These are phyloP conservation scores for Psilocybe subaeruginosa DNA, from an alignment of 768 basidiomycete species.

Conservation along the genomic window DNA sequence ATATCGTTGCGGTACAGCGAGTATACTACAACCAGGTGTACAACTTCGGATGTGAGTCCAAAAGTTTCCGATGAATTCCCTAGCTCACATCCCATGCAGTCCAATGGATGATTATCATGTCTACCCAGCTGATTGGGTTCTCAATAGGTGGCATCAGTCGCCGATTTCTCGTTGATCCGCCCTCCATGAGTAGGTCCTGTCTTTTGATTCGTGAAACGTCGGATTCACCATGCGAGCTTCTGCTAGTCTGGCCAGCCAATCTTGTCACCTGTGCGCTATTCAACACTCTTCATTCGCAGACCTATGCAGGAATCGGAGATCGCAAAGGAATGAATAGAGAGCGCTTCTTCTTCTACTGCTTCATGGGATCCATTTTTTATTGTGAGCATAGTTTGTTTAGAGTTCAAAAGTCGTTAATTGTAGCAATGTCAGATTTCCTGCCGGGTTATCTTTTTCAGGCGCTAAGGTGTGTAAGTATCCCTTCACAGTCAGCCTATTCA, in stretches of 20 bases:
- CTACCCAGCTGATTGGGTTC: constrained; percentile 70
- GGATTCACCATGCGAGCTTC: background rate
- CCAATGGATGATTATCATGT: constrained; percentile 71
- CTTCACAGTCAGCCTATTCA: constrained; percentile 17
- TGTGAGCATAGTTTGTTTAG: background rate
- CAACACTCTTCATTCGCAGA: constrained; percentile 72
- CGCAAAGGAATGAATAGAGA: constrained; percentile 64
- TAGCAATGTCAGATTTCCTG: constrained; percentile 22
- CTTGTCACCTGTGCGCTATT: constrained; percentile 71
- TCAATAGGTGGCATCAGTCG: constrained; percentile 71
- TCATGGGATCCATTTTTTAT: constrained; percentile 57
- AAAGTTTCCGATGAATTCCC: no score
- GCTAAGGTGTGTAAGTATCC: constrained; percentile 21
- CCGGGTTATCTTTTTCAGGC: constrained; percentile 39
- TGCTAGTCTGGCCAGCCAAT: constrained; percentile 67
- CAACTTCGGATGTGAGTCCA: constrained; percentile 36
- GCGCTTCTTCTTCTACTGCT: constrained; percentile 66
- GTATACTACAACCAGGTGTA: constrained; percentile 62
- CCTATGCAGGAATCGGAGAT: constrained; percentile 62
- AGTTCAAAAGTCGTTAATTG: background rate
- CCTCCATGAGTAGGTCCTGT: constrained; percentile 42
- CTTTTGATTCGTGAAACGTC: background rate
- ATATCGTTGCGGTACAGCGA: constrained; percentile 65
- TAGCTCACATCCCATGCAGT: constrained; percentile 31
- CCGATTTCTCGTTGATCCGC: constrained; percentile 71